Conservation (phyloP, 2,329 filamentous ascomycete genomes). For the Aspergillus tanneri region DNA sequence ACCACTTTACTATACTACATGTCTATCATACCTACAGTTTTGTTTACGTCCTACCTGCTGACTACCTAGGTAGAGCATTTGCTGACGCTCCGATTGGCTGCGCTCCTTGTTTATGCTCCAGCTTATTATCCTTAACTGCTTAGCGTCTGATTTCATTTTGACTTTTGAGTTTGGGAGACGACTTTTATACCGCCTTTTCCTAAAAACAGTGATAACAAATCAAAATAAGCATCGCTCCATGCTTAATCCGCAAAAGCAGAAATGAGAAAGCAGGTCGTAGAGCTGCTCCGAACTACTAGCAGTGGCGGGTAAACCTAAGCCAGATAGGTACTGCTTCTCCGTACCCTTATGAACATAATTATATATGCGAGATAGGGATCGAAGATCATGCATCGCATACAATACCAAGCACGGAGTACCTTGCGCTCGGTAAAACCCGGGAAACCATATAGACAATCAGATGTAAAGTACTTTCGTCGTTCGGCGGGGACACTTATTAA, state of each 20-base stretch:
- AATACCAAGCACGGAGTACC: background rate
- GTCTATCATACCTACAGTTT: background rate
- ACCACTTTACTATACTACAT: background rate
- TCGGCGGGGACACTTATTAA: background rate
- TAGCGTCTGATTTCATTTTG: slow-evolving; percentile 5
- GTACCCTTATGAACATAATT: too few species aligned
- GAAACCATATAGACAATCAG: background rate
- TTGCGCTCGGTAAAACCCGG: background rate
- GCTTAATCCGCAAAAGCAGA: slow-evolving; percentile 9
- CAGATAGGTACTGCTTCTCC: background rate
- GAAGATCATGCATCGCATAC: background rate
- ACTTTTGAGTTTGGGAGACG: slow-evolving; percentile 18
- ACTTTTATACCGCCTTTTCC: slow-evolving; percentile 9
- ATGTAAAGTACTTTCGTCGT: background rate
- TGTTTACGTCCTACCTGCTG: background rate
- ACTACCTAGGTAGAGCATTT: background rate
- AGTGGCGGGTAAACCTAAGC: background rate
- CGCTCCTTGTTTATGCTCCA: background rate
- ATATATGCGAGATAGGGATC: too few species aligned
- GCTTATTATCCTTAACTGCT: background rate
- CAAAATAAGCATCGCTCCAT: slow-evolving; percentile 16
- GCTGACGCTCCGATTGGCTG: background rate
- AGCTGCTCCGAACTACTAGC: slow-evolving; percentile 4
- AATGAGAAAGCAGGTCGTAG: slow-evolving; percentile 9
- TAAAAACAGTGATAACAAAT: slow-evolving; percentile 11